Conservation (phyloP, 2,329 filamentous ascomycete genomes). For the Aspergillus neotritici region DNA sequence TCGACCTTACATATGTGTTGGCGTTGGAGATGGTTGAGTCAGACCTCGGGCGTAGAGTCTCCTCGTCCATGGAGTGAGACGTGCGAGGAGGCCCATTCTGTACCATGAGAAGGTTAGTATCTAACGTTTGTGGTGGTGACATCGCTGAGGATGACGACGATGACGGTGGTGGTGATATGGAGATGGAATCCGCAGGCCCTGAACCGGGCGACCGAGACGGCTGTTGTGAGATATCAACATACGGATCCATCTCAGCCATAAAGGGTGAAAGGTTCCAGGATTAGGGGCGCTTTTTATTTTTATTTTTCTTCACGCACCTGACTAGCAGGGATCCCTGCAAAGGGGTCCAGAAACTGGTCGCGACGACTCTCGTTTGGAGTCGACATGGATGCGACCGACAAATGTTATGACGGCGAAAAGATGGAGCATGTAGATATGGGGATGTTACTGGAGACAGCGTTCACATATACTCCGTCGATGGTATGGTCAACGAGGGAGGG, state of each 20-base stretch:
- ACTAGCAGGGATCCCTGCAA: conserved; percentile 5
- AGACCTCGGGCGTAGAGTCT: conserved; percentile 41
- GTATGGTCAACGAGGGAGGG: no score
- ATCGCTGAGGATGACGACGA: conserved; percentile 17
- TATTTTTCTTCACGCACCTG: conserved; percentile 7
- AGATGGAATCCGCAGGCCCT: conserved; percentile 1
- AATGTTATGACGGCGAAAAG: conserved; percentile 1
- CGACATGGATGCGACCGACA: conserved; percentile 13
- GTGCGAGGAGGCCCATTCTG: conserved; percentile 26
- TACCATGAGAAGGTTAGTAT: conserved; percentile 22
- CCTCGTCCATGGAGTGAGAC: conserved; percentile 37
- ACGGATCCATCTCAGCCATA: background rate
- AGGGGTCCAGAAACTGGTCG: conserved; percentile 11
- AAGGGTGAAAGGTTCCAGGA: background rate
- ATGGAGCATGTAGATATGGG: background rate
- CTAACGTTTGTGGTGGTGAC: conserved; percentile 17
- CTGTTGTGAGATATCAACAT: conserved; percentile 7
- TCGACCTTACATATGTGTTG: conserved; percentile 29
- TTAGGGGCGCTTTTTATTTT: background rate
- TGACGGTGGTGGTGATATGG: conserved; percentile 9
- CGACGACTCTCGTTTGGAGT: conserved; percentile 11
- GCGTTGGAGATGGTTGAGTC: conserved; percentile 36
- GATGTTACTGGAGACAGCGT: background rate
- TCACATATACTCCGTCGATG: no score
- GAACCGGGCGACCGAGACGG: conserved; percentile 1